Conservation (phyloP, 805 yeast genomes). For the Candida wancherniae region DNA sequence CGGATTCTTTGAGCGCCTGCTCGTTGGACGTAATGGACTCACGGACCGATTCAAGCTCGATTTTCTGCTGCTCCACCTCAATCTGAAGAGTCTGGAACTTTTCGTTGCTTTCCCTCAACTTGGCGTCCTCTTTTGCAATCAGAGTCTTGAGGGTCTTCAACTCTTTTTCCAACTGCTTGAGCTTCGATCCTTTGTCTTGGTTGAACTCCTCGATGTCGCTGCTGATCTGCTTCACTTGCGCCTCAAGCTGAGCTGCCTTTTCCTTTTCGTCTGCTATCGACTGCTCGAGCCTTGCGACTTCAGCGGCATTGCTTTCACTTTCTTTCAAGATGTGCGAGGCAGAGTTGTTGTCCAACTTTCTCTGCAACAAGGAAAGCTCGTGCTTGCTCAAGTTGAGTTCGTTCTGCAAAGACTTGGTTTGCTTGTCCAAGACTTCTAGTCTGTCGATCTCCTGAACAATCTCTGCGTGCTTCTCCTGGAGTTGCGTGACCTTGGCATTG, state of each 20-base stretch:
- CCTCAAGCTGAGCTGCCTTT: slow-evolving; percentile 25
- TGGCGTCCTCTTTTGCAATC: slow-evolving; percentile 37
- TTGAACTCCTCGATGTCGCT: slow-evolving; percentile 79
- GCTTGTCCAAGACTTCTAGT: slow-evolving; percentile 41
- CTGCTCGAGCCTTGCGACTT: slow-evolving; percentile 39
- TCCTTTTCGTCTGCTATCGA: slow-evolving; percentile 33
- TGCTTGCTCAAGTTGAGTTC: slow-evolving; percentile 55
- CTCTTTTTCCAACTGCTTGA: slow-evolving; percentile 58
- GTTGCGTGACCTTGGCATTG: slow-evolving; percentile 30
- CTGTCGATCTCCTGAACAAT: slow-evolving; percentile 38
- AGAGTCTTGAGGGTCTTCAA: slow-evolving; percentile 30
- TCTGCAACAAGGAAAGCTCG: slow-evolving; percentile 51
- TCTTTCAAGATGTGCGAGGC: slow-evolving; percentile 52
- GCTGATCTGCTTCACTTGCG: slow-evolving; percentile 52
- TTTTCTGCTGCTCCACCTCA: slow-evolving; percentile 61
- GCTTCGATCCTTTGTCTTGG: slow-evolving; percentile 72
- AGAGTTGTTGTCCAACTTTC: slow-evolving; percentile 51
- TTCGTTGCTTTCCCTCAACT: slow-evolving; percentile 45
- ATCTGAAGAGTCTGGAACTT: slow-evolving; percentile 59
- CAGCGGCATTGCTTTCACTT: slow-evolving; percentile 41
- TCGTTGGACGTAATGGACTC: slow-evolving; percentile 39
- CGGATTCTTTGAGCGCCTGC: slow-evolving; percentile 27
- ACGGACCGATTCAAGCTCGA: slow-evolving; percentile 47
- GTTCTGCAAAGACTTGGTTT: slow-evolving; percentile 54
- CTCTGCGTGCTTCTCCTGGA: slow-evolving; percentile 40